Base-by-base conservation (phyloP, 805 yeast genomes). In the Yamadazyma tumulicola region DNA sequence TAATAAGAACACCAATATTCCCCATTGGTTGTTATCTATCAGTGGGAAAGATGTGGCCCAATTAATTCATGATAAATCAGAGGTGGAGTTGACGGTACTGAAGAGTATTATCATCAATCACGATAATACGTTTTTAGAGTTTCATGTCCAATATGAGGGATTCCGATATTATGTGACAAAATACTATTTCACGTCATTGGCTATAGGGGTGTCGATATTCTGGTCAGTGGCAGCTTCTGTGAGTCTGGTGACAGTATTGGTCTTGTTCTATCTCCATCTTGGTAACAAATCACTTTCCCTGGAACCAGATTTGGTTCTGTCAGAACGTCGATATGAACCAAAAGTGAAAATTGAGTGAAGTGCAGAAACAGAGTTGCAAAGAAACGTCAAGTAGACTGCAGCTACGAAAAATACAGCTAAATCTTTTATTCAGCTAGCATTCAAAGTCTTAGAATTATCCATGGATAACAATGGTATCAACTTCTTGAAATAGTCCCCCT, bases 81-180 rank as follows among this genome's bases (percentile, higher is more conserved):
- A n/a, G 9, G 16, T 33, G 5, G 13, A 4, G 10, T 2, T 29
- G 18, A 9, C 9, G 5, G 16, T 31, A 3, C 6, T 15, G 16
- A 26, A 21, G 15, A 19, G 37, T 13, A 36, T 51, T 15, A 37
- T 47, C 6, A 37, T 51, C 10, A 45, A 54, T 32, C 41, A 49
- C 28, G 44, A 36, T 19, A 28, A 33, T 13, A 41, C 51, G 2
- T 34, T 22, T 25, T 24, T 51, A 9, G 42, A 45, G 12, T 40
- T 68, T 22, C 57, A 48, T 13, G 55, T 67, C 9, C 58, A 60
- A 32, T 69, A 69, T 61, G 52, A 54, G 17, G 76, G 76, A 0
- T 49, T 69, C 26, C 50, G 75, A 21, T 65, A 58, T 45, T 67
- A 63, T 39, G 34, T 70, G 22, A 63, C 56, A 31, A 51, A 60